Conservation (phyloP, 345 rosid genomes). For the Litchi chinensis region DNA sequence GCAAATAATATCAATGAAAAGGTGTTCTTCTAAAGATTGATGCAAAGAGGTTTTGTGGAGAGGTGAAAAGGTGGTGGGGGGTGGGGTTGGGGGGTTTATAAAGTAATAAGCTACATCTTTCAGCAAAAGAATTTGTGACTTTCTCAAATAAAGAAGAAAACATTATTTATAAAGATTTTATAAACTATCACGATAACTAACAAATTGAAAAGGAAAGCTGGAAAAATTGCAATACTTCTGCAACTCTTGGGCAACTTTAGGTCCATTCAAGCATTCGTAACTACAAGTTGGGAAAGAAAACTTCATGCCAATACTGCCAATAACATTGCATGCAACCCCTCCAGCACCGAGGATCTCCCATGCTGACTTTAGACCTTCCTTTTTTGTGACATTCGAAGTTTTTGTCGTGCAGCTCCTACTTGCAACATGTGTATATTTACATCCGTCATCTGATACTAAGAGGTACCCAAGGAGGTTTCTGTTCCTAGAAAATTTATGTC, state of each 20-base stretch:
- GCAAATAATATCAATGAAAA: not conserved
- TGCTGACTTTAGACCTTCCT: conserved; percentile 63
- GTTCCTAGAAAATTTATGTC: conserved; percentile 29
- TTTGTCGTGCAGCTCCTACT: conserved; percentile 63
- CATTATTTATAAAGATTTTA: not conserved
- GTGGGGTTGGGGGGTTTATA: no score
- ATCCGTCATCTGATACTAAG: conserved; percentile 63
- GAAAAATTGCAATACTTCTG: conserved; percentile 57
- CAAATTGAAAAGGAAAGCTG: not conserved
- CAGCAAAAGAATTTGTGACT: not conserved
- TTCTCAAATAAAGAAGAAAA: not conserved
- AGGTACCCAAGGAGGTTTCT: conserved; percentile 90
- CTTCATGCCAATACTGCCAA: conserved; percentile 65
- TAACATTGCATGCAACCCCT: conserved; percentile 80
- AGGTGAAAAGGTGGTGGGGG: not conserved
- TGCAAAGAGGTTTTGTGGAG: not conserved
- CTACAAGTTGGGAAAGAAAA: conserved; percentile 84
- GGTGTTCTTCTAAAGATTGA: not conserved
- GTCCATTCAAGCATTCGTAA: conserved; percentile 55
- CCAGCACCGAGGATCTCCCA: conserved; percentile 80
- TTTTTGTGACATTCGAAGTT: conserved; percentile 37
- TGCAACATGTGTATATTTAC: conserved; percentile 53
- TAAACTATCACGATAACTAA: conserved; percentile 16
- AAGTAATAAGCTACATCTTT: conserved; percentile 9
- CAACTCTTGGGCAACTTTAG: conserved; percentile 58